Evolutionary conservation across 2,329 filamentous ascomycete genomes (phyloP).

Genomic region (Apiospora phragmitis): DNA sequence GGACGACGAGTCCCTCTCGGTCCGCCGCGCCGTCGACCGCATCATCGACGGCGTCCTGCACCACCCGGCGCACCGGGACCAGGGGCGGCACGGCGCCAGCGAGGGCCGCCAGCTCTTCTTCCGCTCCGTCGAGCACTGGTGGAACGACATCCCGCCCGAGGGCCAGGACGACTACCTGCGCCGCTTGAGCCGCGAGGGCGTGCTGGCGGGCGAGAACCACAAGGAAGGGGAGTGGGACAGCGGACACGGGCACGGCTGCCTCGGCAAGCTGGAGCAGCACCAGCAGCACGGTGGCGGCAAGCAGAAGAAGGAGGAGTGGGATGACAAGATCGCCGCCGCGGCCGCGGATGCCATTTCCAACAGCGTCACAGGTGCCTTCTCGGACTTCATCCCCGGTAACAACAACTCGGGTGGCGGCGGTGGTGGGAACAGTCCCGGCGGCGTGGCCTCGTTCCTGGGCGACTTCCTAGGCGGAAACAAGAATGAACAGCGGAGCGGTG

Average conservation of each 20-base stretch:
- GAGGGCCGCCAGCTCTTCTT: conserved; percentile 81
- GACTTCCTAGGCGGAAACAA: conserved; percentile 50
- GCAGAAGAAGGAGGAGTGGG: conserved; percentile 49
- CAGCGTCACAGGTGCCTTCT: conserved; percentile 55
- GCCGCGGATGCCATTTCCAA: conserved; percentile 58
- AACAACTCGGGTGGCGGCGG: conserved; percentile 43
- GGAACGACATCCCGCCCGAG: conserved; percentile 63
- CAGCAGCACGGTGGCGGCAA: conserved; percentile 35
- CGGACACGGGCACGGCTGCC: conserved; percentile 67
- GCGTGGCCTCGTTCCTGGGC: conserved; percentile 53
- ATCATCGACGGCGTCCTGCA: conserved; percentile 85
- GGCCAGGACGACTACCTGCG: conserved; percentile 68
- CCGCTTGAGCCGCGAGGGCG: conserved; percentile 77
- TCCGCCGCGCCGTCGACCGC: conserved; percentile 69
- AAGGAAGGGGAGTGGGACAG: conserved; percentile 83
- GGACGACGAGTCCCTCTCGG: conserved; percentile 73
- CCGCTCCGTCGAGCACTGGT: conserved; percentile 81
- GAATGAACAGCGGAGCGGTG: conserved; percentile 43
- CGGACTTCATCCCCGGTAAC: conserved; percentile 38
- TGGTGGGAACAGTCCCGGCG: conserved; percentile 14
- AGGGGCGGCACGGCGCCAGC: conserved; percentile 67
- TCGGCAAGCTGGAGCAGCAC: conserved; percentile 73
- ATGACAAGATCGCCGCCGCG: conserved; percentile 46
- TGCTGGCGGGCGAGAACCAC: conserved; percentile 75
- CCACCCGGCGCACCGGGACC: conserved; percentile 76